Percentiles rank a stretch among this genome's conserved stretches.
These are phyloP conservation scores for Corchorus capsularis DNA, from an alignment of 345 rosid genomes.

Conservation along the genomic window DNA sequence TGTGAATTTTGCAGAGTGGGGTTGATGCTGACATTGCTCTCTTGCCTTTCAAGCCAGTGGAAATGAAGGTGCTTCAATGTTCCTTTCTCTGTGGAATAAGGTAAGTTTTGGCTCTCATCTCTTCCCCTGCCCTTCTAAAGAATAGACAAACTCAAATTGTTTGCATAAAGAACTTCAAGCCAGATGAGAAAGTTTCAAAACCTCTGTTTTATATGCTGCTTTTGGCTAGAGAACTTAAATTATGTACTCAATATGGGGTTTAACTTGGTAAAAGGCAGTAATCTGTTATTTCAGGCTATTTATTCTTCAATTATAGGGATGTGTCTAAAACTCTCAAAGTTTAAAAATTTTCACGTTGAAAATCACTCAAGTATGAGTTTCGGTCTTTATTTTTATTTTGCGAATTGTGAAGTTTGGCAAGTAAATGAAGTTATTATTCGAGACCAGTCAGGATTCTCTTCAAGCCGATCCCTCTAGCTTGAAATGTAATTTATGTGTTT, in stretches of 20 bases:
- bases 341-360: neutral
- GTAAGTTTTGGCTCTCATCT: constrained; percentile 34
- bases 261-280: neutral
- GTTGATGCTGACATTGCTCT: constrained; percentile 60
- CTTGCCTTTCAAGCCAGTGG: constrained; percentile 69
- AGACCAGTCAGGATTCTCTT: neutral
- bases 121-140: neutral
- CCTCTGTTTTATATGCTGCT: neutral
- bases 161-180: neutral
- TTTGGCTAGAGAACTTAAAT: neutral
- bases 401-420: neutral
- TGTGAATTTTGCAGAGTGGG: constrained; percentile 54
- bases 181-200: neutral
- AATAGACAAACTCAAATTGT: neutral
- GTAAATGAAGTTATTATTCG: neutral
- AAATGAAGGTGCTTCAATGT: constrained; percentile 81
- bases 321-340: neutral
- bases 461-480: neutral
- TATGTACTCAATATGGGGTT: neutral
- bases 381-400: neutral
- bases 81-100: constrained; percentile 79
- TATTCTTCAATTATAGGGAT: neutral
- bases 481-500: neutral
- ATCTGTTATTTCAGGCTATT: neutral
- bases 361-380: neutral